Evolutionary conservation across 1,284 basidiomycete species (phyloP), one percentile per base, ranked within the genome.

Genomic region (Rhodotorula mucilaginosa): DNA sequence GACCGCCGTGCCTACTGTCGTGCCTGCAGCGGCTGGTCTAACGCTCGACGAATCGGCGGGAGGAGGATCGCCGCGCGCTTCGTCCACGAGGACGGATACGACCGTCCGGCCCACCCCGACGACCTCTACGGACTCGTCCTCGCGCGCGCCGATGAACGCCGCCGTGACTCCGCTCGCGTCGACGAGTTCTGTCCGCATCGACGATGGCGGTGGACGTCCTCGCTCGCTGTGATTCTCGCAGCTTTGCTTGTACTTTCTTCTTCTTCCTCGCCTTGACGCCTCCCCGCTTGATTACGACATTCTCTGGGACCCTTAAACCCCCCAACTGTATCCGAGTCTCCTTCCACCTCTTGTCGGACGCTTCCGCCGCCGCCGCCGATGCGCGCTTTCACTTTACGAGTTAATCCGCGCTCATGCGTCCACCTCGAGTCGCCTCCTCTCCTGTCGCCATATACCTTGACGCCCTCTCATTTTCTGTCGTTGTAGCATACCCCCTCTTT

Each of bases 391-490:
- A 5, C 16, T n/a, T 5, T 26, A 26, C 26, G 26, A 26, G 26
- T 26, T 26, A 26, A 26, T 26, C 26, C 26, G 26, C 26, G 26
- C 26, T 26, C 26, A 1, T 12, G 5, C 0, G 6, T 18, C 34
- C 61, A 12, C 31, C 48, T 29, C 16, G 13, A 3, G 26, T 15
- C 61, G 34, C n/a, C 5, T 10, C 23, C 34, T n/a, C 47, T 51
- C 16, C 51, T 51, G 10, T 46, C 48, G 34, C 49, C 65, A 6
- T 48, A 60, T 3, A 58, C 65, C 23, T 13, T 1, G n/a, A 16
- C 52, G 34, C 61, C 47, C 31, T 47, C n/a, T 29, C 54, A 29
- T 26, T 29, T 56, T 29, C n/a, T 63, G 52, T 63, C 52, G 62
- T 56, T 63, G 62, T 63, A 56, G 62, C 19, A 49, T 29, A 21